phyloP scores from a whole-genome alignment of 2,329 filamentous ascomycete species.

The Sarocladium brachiariae region DNA sequence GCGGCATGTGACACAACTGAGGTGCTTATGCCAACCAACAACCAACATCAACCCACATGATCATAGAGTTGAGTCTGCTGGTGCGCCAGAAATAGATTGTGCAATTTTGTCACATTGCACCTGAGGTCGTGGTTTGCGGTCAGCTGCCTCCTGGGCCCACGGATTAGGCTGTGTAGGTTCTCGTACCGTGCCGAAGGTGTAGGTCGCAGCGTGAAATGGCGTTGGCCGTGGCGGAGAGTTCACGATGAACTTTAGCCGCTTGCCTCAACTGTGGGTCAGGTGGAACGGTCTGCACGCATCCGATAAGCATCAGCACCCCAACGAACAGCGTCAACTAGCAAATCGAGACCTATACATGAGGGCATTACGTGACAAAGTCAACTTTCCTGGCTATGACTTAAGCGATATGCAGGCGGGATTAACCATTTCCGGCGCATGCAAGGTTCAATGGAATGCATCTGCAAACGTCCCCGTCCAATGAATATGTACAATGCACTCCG shows the following conservation, averaged over 20 bases:
- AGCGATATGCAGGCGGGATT: too few species aligned
- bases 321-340: too few species aligned
- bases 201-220: not conserved
- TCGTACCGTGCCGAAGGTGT: not conserved
- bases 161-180: not conserved
- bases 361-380: too few species aligned
- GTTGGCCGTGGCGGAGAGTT: not conserved
- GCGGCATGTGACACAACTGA: not conserved
- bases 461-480: too few species aligned
- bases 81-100: not conserved
- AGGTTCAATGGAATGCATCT: too few species aligned
- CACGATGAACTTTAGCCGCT: not conserved
- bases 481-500: too few species aligned
- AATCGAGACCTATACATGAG: too few species aligned
- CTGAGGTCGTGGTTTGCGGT: not conserved
- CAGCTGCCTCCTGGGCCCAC: not conserved
- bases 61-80: not conserved
- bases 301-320: constrained; percentile 1
- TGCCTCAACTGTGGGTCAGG: not conserved
- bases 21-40: not conserved
- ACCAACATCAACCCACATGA: not conserved
- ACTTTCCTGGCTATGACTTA: too few species aligned
- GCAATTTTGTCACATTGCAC: not conserved
- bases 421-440: too few species aligned
- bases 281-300: not conserved